Evolutionary conservation across 108 stramenopile genomes (phyloP).

Genomic region (Nitzschia sp.): DNA sequence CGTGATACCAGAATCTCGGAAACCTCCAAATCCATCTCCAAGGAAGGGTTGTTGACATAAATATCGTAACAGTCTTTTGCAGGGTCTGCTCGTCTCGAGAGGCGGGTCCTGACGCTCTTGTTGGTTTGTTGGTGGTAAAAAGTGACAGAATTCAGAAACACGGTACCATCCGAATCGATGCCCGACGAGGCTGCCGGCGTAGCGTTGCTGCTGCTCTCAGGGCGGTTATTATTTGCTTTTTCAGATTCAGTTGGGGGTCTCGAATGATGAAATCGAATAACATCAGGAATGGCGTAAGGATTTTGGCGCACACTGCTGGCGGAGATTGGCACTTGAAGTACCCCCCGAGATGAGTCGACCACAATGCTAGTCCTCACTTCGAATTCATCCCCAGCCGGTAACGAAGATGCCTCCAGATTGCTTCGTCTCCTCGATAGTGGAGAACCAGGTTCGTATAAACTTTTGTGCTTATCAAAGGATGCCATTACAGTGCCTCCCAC

Average conservation of each 20-base stretch:
- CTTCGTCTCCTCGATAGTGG: background rate
- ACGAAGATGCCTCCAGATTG: conserved; percentile 10
- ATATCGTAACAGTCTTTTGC: conserved; percentile 49
- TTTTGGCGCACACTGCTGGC: conserved; percentile 38
- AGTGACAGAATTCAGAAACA: background rate
- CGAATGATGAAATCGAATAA: conserved; percentile 37
- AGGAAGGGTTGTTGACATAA: conserved; percentile 56
- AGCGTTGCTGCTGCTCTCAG: background rate
- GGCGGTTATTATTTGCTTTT: background rate
- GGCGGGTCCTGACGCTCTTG: background rate
- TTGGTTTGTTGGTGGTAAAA: background rate
- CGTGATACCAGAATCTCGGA: conserved; percentile 54
- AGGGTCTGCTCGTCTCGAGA: background rate
- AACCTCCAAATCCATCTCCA: conserved; percentile 33
- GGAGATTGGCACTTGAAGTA: conserved; percentile 30
- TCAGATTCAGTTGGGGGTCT: background rate
- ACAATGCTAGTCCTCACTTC: conserved; percentile 41
- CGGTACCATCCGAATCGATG: background rate
- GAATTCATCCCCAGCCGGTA: conserved; percentile 27
- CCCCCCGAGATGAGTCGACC: conserved; percentile 42
- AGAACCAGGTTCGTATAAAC: background rate
- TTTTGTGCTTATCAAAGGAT: conserved; percentile 5
- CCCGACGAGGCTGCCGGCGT: background rate
- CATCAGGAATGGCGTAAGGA: conserved; percentile 41
- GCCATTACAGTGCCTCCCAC: conserved; percentile 15